Conservation (phyloP, 495 filamentous ascomycete species). For the Parmelia sp. region DNA sequence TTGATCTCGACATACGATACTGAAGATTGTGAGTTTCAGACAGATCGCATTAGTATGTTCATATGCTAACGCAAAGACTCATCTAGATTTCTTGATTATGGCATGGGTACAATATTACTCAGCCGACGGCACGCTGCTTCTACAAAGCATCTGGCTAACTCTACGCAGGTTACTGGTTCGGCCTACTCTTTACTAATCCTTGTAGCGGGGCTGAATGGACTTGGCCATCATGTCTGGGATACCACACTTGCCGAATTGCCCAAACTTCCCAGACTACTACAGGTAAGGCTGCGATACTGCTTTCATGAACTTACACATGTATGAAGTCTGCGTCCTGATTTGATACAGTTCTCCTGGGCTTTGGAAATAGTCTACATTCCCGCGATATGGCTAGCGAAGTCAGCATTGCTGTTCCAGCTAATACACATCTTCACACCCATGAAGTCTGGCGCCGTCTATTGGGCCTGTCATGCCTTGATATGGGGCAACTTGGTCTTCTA, state of each 20-base stretch:
- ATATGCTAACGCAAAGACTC: not conserved
- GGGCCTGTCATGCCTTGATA: slow-evolving; percentile 22
- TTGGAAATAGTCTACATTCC: slow-evolving; percentile 21
- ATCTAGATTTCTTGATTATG: not conserved
- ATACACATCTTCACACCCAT: slow-evolving; percentile 25
- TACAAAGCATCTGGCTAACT: not conserved
- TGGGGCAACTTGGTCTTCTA: slow-evolving; percentile 20
- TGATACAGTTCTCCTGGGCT: slow-evolving; percentile 16
- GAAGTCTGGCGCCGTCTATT: slow-evolving; percentile 21
- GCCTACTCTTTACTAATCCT: not conserved
- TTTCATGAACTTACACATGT: not conserved
- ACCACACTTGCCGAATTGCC: not conserved
- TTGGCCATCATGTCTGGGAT: slow-evolving; percentile 6
- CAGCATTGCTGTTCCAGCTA: slow-evolving; percentile 23
- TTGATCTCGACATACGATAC: not conserved
- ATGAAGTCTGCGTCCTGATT: not conserved
- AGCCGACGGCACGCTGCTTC: too few relatives aligned
- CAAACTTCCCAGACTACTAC: not conserved
- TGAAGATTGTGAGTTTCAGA: slow-evolving; percentile 10
- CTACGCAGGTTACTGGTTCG: not conserved
- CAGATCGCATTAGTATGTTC: accelerated
- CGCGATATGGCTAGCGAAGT: slow-evolving; percentile 12
- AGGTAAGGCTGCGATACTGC: not conserved
- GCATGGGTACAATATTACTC: not conserved
- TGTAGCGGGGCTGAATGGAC: not conserved